Evolutionary conservation across 2,329 filamentous ascomycete genomes (phyloP), one percentile per base, ranked within the genome.

Genomic region (Magnaporthiopsis rhizophila): DNA sequence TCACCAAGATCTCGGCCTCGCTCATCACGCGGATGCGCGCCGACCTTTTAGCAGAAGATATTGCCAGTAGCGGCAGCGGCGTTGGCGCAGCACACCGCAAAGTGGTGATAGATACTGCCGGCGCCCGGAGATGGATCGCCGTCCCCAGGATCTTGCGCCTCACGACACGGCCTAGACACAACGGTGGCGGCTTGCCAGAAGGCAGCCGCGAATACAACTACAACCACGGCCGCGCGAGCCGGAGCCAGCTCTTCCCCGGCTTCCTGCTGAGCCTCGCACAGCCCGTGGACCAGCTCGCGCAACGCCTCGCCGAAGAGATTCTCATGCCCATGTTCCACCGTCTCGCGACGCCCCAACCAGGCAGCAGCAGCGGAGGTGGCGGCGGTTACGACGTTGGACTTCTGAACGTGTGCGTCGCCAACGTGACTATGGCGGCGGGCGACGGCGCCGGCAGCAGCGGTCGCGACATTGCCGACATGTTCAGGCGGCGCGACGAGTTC

Each of bases 331-430:
- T 64, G 62, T 64, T 64, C 57, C 58, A 50, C 62, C n/a, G 34
- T 13, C 76, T 86, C 24, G 78, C 78, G 32, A 71, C 87, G 12
- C 28, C 38, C 4, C 15, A 5, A 18, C 15, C 30, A 9, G 30
- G 50, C 68, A 30, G 30, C 30, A 30, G 30, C 3, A 3, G 30
- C 2, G 82, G 86, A 0, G 86, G 89, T 9, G 79, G 86, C 0
- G 86, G 89, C 9, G 79, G 81, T 11, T 96, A 91, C 89, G 90
- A 94, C 68, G 75, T 97, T 24, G 90, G 89, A 68, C 78, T 98
- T 62, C 80, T 98, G 65, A 98, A 97, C 68, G 79, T 98, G 28
- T 93, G 91, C 59, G 92, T 91, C 9, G 89, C 90, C 18, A 96
- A 97, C 72, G n/a, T 53, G 9, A 53, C 45, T 11, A 94, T 98